phyloP scores from a whole-genome alignment of 192 early-diverging fungal species.

The Chytriomyces hyalinus region DNA sequence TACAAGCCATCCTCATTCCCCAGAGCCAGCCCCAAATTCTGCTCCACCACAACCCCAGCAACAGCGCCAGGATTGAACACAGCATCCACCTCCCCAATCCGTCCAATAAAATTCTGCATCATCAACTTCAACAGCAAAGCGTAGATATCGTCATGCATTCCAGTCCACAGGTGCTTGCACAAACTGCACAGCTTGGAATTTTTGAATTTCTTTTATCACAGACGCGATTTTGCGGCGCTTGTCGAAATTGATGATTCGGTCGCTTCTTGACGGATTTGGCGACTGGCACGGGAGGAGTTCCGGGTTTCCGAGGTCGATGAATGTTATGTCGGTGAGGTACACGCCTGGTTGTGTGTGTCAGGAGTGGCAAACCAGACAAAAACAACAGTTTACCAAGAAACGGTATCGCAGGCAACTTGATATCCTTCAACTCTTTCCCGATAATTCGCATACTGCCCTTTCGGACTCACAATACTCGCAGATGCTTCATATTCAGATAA shows the following conservation, averaged over 20 bases:
- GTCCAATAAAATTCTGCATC: constrained; percentile 44
- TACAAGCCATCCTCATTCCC: constrained; percentile 54
- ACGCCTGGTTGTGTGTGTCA: constrained; percentile 39
- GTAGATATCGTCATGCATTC: no score
- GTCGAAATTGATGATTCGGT: constrained; percentile 63
- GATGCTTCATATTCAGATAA: constrained; percentile 52
- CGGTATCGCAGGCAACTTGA: constrained; percentile 54
- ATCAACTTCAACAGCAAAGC: no score
- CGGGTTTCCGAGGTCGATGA: constrained; percentile 44
- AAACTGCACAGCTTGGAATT: constrained; percentile 50
- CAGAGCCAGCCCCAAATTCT: neutral
- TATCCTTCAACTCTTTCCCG: constrained; percentile 59
- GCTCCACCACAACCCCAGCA: neutral
- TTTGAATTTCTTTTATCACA: constrained; percentile 53
- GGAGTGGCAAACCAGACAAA: neutral
- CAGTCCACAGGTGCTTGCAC: constrained; percentile 34
- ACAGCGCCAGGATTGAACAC: neutral
- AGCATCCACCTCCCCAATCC: constrained; percentile 16
- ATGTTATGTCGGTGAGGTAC: constrained; percentile 64
- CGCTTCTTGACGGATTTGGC: neutral
- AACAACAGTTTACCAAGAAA: constrained; percentile 52
- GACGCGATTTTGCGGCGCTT: constrained; percentile 57
- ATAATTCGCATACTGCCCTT: constrained; percentile 64
- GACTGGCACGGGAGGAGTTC: constrained; percentile 53
- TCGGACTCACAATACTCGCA: constrained; percentile 53